These are phyloP conservation scores for Penicillium polonicum DNA, from an alignment of 2,329 filamentous ascomycete genomes.

Conservation along the genomic window DNA sequence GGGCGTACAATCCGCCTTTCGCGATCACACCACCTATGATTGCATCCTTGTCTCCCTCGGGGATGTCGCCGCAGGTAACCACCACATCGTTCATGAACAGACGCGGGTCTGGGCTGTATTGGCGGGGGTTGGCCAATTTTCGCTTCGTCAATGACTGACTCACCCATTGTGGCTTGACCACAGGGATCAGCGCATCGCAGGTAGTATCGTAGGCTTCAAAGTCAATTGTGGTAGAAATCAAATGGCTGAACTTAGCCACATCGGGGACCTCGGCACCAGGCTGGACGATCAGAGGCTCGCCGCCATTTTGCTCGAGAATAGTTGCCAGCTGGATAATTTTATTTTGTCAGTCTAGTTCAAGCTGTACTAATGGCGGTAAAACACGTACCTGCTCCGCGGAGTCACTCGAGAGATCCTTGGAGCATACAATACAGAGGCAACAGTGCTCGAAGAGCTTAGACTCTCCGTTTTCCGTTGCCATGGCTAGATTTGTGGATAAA, in stretches of 20 bases:
- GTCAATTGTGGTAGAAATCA: slow-evolving; percentile 76
- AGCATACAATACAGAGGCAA: slow-evolving; percentile 48
- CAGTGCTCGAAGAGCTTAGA: slow-evolving; percentile 46
- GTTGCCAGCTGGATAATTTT: slow-evolving; percentile 44
- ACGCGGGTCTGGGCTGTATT: slow-evolving; percentile 85
- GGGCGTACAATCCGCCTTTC: slow-evolving; percentile 78
- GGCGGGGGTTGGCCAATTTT: slow-evolving; percentile 73
- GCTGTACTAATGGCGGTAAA: neutral
- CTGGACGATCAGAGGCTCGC: slow-evolving; percentile 46
- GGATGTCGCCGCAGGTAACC: slow-evolving; percentile 80
- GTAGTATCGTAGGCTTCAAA: slow-evolving; percentile 82
- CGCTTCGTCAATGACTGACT: slow-evolving; percentile 65
- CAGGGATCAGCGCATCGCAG: slow-evolving; percentile 73
- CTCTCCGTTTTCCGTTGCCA: slow-evolving; percentile 30
- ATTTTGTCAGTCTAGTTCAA: slow-evolving; percentile 7
- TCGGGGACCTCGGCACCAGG: slow-evolving; percentile 37
- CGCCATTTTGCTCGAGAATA: slow-evolving; percentile 50
- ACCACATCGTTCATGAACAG: slow-evolving; percentile 86
- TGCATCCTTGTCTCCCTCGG: slow-evolving; percentile 81
- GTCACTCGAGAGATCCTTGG: slow-evolving; percentile 40
- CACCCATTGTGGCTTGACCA: slow-evolving; percentile 82
- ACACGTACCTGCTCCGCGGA: slow-evolving; percentile 42
- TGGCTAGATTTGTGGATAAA: slow-evolving; percentile 9
- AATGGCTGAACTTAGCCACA: slow-evolving; percentile 57
- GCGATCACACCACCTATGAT: slow-evolving; percentile 88